Conservation (phyloP, 192 early-diverging fungal genomes). For the Backusella tuberculispora region DNA sequence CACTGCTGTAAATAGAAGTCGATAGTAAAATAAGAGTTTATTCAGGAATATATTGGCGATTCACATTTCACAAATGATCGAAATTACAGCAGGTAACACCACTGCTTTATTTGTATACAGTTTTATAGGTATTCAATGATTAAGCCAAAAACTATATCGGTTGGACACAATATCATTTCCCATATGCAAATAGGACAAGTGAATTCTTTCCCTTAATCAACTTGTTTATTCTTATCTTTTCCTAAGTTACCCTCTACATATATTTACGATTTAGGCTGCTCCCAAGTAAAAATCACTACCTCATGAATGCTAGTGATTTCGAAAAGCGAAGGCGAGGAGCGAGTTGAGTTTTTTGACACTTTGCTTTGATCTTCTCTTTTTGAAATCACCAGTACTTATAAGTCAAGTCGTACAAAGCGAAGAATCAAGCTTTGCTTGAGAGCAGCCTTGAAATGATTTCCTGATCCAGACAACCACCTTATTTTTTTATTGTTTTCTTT, state of each 20-base stretch:
- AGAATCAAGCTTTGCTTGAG: too few relatives aligned
- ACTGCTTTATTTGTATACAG: background rate
- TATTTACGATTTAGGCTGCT: too few relatives aligned
- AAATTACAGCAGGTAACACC: background rate
- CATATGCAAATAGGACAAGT: background rate
- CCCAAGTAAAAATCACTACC: too few relatives aligned
- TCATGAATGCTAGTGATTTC: too few relatives aligned
- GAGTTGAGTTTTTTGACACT: too few relatives aligned
- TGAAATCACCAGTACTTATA: too few relatives aligned
- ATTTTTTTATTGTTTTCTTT: background rate
- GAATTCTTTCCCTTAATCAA: too few relatives aligned
- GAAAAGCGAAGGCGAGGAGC: too few relatives aligned
- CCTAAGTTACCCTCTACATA: too few relatives aligned
- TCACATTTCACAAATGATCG: background rate
- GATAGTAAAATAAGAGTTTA: background rate
- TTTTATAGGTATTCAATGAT: background rate
- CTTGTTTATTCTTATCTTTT: too few relatives aligned
- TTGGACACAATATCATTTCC: background rate
- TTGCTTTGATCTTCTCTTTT: too few relatives aligned
- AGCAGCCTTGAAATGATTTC: background rate
- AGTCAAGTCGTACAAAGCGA: too few relatives aligned
- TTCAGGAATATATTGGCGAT: background rate
- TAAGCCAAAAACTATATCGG: background rate
- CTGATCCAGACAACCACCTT: constrained; percentile 6
- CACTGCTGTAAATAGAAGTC: background rate